Evolutionary conservation across 1,284 basidiomycete species (phyloP).

Genomic region (Inonotus hispidus): DNA sequence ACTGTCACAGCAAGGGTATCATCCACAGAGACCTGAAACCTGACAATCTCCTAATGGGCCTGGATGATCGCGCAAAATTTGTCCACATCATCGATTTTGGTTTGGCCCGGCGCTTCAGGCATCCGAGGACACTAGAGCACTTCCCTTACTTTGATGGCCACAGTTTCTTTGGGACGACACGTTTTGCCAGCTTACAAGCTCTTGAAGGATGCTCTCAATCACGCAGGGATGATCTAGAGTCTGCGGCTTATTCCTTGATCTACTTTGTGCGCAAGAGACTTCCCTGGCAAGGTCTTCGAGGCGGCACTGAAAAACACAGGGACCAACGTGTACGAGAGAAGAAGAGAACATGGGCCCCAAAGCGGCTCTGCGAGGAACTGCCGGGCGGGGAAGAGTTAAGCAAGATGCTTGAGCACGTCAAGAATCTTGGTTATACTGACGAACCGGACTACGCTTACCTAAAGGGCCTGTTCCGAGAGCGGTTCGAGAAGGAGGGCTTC

Average conservation of each 20-base stretch:
- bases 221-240: conserved; percentile 90
- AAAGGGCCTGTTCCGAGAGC: conserved; percentile 4
- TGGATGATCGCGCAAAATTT: conserved; percentile 40
- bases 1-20: conserved; percentile 65
- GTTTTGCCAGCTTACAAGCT: conserved; percentile 93
- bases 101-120: conserved; percentile 91
- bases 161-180: conserved; percentile 79
- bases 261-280: conserved; percentile 88
- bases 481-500: conserved; percentile 3
- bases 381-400: conserved; percentile 18
- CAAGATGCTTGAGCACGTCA: conserved; percentile 16
- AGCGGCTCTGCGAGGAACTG: conserved; percentile 18
- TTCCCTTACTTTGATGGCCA: conserved; percentile 62
- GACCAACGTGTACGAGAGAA: conserved; percentile 13
- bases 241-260: conserved; percentile 87
- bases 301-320: conserved; percentile 14
- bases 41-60: conserved; percentile 88
- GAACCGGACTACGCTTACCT: conserved; percentile 20
- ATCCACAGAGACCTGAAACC: conserved; percentile 96
- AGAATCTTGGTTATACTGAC: conserved; percentile 16
- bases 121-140: conserved; percentile 80
- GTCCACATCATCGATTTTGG: conserved; percentile 97
- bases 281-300: conserved; percentile 59
- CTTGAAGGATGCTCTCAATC: conserved; percentile 86
- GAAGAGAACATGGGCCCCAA: conserved; percentile 11